phyloP scores from a whole-genome alignment of 2,329 filamentous ascomycete genomes.

The Microsporum audouinii region DNA sequence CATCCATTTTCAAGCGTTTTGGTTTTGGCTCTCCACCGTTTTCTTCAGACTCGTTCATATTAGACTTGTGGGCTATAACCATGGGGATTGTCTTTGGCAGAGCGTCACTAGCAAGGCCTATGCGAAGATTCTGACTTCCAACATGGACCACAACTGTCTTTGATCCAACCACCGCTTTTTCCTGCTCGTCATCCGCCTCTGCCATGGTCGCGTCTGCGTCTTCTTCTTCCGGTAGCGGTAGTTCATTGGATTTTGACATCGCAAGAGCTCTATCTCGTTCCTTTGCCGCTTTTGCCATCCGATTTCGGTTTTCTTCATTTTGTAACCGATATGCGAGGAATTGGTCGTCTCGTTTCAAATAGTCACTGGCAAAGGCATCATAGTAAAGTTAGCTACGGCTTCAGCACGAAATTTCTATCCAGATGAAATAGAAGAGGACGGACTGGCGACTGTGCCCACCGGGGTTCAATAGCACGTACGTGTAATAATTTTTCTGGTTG shows the following conservation, averaged over 20 bases:
- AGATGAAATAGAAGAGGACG: not conserved
- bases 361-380: conserved; percentile 52
- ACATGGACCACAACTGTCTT: conserved; percentile 93
- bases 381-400: not conserved
- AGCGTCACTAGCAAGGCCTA: conserved; percentile 91
- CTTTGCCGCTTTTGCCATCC: conserved; percentile 73
- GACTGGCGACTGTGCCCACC: not conserved
- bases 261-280: conserved; percentile 79
- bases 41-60: conserved; percentile 72
- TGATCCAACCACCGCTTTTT: conserved; percentile 58
- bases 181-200: conserved; percentile 43
- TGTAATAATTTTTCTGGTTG: conserved; percentile 99
- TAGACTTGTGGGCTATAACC: conserved; percentile 71
- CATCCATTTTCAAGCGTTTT: conserved; percentile 50
- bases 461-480: conserved; percentile 46
- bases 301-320: conserved; percentile 72
- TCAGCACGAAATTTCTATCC: not conserved
- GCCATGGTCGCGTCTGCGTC: conserved; percentile 47
- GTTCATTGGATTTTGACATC: conserved; percentile 57
- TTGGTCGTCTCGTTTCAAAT: conserved; percentile 96
- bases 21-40: conserved; percentile 66
- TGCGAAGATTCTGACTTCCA: conserved; percentile 87
- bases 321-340: conserved; percentile 79
- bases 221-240: conserved; percentile 43
- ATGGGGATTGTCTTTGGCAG: conserved; percentile 90